Evolutionary conservation across 1,139 yeast species (phyloP), one percentile per base, ranked within the genome.

Genomic region (Yamadazyma kanchanaburiensis): DNA sequence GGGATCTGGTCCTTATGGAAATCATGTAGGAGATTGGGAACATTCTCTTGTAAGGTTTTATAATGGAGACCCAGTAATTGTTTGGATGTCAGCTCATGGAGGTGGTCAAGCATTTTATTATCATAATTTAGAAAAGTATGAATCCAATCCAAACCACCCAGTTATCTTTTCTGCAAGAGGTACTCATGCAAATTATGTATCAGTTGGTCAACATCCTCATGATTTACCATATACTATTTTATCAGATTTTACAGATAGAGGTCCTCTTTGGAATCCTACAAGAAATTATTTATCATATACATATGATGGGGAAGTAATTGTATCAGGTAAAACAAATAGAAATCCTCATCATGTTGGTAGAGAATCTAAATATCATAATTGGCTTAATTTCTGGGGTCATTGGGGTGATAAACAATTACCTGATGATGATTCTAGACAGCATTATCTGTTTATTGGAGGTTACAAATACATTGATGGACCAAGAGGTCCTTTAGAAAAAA

Each of bases 31-130:
- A 4, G 98, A 91, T 60, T 91, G 98, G 98, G 98, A 91, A 48
- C 98, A 91, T 54, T 79, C 95, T 3, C 60, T 91, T 24, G 94
- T 88, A 9, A 65, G 98, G 20, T 91, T 85, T 53, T 74, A 79
- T 45, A 72, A 83, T 4, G 95, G 96, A 0, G 61, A 69, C 38
- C 97, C 98, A 0, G 69, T 80, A n/a, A 74, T 83, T 35, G 78
- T 89, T n/a, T 91, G 97, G 97, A 85, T 91, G 94, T 83, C 94
- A 18, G 97, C 97, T 1, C 98, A 91, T 57, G 95, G 96, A 1
- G 96, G 97, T 8, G 98, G 98, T 4, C 83, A 89, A 14, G 96
- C 95, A 0, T 91, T 82, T 53, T 70, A 71, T 42, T 89, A 79
- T 51, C 67, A 74, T 15, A 83, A 87, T 17, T 60, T 88, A 39